These are phyloP conservation scores for Picea abies DNA, from an alignment of 83 land plant genomes.

Conservation along the genomic window DNA sequence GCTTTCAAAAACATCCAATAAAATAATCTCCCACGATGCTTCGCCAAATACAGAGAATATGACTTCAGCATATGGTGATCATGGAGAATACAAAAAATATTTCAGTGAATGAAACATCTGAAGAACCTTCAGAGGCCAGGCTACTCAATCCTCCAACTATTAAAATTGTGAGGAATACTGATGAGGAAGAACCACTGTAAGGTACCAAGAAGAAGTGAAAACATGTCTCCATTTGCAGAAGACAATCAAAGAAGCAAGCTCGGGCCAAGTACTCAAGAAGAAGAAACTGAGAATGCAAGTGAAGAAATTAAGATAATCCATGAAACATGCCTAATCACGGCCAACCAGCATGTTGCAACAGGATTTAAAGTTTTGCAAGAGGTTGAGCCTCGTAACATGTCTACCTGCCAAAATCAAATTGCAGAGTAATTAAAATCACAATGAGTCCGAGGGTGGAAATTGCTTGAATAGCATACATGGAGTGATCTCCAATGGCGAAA, in stretches of 20 bases:
- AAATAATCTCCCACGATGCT: too few species aligned
- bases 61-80: too few species aligned
- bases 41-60: too few species aligned
- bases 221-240: too few species aligned
- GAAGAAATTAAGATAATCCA: not conserved
- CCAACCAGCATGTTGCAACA: not conserved
- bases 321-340: not conserved
- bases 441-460: not conserved
- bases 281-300: not conserved
- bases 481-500: not conserved
- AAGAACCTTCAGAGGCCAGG: too few species aligned
- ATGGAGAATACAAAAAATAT: too few species aligned
- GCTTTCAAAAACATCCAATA: too few species aligned
- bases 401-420: not conserved
- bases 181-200: too few species aligned
- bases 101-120: too few species aligned
- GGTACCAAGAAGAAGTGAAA: too few species aligned
- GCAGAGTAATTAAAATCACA: not conserved
- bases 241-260: slow-evolving; percentile 14
- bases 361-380: not conserved
- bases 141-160: too few species aligned
- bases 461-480: slow-evolving; percentile 3
- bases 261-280: not conserved
- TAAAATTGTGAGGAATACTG: too few species aligned
- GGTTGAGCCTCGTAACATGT: not conserved